A percentile compares a stretch with the other conserved stretches of the same genome.
Evolutionary conservation across 352 stramenopile species (phyloP).

Genomic region (Phytophthora citricola): DNA sequence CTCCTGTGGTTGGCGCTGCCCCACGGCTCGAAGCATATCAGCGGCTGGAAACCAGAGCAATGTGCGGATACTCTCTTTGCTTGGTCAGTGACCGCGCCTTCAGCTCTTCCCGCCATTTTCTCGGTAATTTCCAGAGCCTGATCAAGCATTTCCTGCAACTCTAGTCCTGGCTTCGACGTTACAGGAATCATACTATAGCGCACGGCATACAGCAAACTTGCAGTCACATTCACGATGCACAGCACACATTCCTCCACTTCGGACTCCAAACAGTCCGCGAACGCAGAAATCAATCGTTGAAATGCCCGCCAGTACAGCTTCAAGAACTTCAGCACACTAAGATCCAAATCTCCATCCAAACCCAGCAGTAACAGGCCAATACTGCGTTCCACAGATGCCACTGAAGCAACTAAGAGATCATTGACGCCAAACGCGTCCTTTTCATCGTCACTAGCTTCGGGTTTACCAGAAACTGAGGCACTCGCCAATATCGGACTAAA

Average conservation of each 20-base stretch:
- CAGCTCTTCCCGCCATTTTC: constrained; percentile 22
- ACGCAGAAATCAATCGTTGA: constrained; percentile 55
- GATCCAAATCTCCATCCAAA: constrained; percentile 12
- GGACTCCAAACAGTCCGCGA: constrained; percentile 29
- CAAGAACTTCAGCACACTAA: constrained; percentile 47
- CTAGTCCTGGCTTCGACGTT: constrained; percentile 31
- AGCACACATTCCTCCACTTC: constrained; percentile 54
- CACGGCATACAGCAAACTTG: constrained; percentile 35
- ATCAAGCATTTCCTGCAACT: constrained; percentile 38
- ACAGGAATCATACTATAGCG: constrained; percentile 8
- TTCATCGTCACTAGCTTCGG: neutral
- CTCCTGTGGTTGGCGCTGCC: constrained; percentile 35
- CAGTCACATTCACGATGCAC: constrained; percentile 47
- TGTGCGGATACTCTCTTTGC: constrained; percentile 17
- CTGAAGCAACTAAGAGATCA: constrained; percentile 35
- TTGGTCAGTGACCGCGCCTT: constrained; percentile 11
- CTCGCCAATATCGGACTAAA: constrained; percentile 27
- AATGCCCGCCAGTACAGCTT: constrained; percentile 69
- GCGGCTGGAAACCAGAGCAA: constrained; percentile 48
- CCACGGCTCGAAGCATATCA: constrained; percentile 53
- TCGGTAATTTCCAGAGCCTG: constrained; percentile 46
- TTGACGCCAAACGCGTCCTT: constrained; percentile 35
- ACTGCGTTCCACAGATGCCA: constrained; percentile 41
- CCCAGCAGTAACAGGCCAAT: constrained; percentile 22
- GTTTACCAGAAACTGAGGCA: neutral